Conservation (phyloP, 2,329 filamentous ascomycete genomes). For the Diaporthe destruens region DNA sequence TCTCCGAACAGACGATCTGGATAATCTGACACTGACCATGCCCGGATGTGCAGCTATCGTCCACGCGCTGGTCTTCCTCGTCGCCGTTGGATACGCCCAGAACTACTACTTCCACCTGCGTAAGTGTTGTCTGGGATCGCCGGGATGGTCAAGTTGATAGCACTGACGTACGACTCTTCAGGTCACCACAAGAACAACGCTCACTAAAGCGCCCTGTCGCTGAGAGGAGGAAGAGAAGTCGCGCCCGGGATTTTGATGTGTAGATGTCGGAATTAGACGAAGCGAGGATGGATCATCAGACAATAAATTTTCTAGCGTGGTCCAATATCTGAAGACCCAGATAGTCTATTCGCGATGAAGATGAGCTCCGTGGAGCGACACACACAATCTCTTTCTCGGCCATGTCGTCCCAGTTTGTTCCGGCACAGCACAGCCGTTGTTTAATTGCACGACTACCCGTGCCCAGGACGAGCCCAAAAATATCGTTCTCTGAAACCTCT, state of each 20-base stretch:
- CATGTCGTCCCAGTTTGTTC: background rate
- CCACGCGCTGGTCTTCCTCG: conserved; percentile 83
- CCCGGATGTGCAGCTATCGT: conserved; percentile 76
- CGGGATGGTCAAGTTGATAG: background rate
- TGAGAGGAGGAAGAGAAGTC: conserved; percentile 37
- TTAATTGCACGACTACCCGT: background rate
- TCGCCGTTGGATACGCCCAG: conserved; percentile 91
- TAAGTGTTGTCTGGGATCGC: conserved; percentile 64
- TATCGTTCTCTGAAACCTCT: background rate
- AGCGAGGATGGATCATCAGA: conserved; percentile 31
- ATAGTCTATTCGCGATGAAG: background rate
- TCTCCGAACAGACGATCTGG: background rate
- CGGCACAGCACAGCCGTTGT: background rate
- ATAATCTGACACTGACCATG: conserved; percentile 28
- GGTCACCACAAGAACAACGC: conserved; percentile 99
- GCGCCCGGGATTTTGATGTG: conserved; percentile 25
- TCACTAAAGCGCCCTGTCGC: conserved; percentile 73
- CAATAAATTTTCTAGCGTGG: conserved; percentile 34
- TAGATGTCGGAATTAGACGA: conserved; percentile 40
- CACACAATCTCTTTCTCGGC: background rate
- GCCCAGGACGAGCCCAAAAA: too few relatives aligned
- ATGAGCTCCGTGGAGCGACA: background rate
- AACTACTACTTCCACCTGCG: conserved; percentile 99
- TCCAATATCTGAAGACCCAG: background rate
- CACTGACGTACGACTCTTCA: conserved; percentile 54